phyloP scores from a whole-genome alignment of 306 rosid genomes.

The Hylodesmum podocarpum region DNA sequence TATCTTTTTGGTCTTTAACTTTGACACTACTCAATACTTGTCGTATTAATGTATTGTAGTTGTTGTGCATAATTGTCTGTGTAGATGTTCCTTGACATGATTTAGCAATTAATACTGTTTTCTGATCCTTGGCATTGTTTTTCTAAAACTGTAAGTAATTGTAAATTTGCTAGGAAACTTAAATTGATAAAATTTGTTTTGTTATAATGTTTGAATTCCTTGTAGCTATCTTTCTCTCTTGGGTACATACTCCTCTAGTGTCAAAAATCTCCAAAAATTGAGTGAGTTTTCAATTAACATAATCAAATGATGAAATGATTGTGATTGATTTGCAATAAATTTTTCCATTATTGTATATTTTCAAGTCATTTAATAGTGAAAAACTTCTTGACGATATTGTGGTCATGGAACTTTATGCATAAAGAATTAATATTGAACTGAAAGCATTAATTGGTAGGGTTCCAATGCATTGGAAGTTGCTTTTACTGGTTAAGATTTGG shows the following conservation, averaged over 20 bases:
- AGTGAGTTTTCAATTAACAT: background rate
- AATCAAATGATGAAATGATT: background rate
- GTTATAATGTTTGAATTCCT: constrained; percentile 6
- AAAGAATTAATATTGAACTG: background rate
- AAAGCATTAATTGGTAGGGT: background rate
- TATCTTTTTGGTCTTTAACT: background rate
- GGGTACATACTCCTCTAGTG: background rate
- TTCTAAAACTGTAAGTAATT: background rate
- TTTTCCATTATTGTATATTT: background rate
- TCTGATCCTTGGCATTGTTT: background rate
- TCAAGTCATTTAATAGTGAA: background rate
- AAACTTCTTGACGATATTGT: background rate
- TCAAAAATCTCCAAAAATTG: background rate
- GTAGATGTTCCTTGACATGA: background rate
- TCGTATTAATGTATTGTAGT: background rate
- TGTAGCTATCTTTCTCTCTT: background rate
- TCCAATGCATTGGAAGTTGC: background rate
- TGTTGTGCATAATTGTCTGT: background rate
- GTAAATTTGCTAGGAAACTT: background rate
- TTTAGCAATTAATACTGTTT: constrained; percentile 15
- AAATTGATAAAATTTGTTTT: background rate
- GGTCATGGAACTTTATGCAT: background rate
- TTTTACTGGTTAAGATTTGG: background rate
- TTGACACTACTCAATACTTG: background rate
- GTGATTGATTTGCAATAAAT: background rate